Evolutionary conservation across 805 yeast species (phyloP).

Genomic region (Maudiozyma bulderi): DNA sequence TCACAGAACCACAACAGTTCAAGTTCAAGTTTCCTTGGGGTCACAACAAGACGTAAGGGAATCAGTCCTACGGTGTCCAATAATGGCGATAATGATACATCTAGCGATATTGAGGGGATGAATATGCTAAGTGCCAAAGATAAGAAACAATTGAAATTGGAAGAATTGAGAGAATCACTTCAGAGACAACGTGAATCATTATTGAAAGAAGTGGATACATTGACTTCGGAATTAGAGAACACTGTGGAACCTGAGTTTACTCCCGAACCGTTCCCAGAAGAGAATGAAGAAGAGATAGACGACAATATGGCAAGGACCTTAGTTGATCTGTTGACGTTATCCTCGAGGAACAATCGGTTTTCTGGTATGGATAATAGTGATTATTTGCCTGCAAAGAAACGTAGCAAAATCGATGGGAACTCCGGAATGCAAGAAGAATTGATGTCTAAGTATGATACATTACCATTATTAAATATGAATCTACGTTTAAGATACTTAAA

Average conservation of each 20-base stretch:
- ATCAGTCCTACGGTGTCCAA: not conserved
- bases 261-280: not conserved
- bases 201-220: conserved; percentile 11
- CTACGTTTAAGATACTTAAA: conserved; percentile 13
- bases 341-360: not conserved
- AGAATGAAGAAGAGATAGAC: conserved; percentile 3
- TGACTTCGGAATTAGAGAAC: conserved; percentile 3
- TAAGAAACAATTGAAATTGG: conserved; percentile 8
- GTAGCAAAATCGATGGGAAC: conserved; percentile 11
- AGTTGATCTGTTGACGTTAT: conserved; percentile 9
- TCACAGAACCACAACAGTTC: not conserved
- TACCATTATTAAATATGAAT: conserved; percentile 22
- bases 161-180: conserved; percentile 15
- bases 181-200: conserved; percentile 12
- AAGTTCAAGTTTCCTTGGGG: not conserved
- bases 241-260: not conserved
- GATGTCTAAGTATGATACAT: conserved; percentile 17
- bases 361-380: not conserved
- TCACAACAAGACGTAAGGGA: not conserved
- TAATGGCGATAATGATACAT: not conserved
- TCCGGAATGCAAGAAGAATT: conserved; percentile 15
- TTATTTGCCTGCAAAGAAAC: not conserved
- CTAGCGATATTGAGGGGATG: conserved; percentile 4
- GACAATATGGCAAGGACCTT: conserved; percentile 7
- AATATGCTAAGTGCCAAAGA: conserved; percentile 11